phyloP scores from a whole-genome alignment of 306 rosid genomes.

The Pueraria montana region DNA sequence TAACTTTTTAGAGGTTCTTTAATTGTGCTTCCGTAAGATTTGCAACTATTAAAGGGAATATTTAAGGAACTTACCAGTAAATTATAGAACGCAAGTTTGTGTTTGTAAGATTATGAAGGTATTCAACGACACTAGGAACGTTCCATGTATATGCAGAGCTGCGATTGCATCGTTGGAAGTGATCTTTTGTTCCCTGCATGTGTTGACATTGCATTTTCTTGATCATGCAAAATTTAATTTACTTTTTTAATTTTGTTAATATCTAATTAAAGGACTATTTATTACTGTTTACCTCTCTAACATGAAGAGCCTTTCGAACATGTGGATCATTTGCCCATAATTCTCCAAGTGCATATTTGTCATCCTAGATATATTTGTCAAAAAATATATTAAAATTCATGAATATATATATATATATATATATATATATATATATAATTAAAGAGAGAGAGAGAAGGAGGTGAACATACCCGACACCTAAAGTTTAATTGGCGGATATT shows the following conservation, averaged over 20 bases:
- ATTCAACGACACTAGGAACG: constrained; percentile 37
- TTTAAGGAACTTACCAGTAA: constrained; percentile 27
- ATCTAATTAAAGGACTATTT: neutral
- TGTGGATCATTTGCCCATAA: too few species aligned
- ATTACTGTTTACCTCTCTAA: constrained; percentile 40
- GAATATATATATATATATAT: too few species aligned
- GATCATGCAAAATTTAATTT: neutral
- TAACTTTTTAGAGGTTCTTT: neutral
- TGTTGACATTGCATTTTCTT: neutral
- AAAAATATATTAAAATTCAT: too few species aligned
- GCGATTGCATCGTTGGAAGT: constrained; percentile 23
- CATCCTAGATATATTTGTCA: too few species aligned
- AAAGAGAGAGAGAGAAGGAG: neutral
- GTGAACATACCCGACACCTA: constrained; percentile 32
- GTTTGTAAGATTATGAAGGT: constrained; percentile 35
- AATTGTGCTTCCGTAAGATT: neutral
- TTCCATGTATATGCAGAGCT: neutral
- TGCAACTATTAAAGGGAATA: neutral
- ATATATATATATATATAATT: too few species aligned
- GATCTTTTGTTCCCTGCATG: constrained; percentile 45
- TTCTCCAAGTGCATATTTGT: too few species aligned
- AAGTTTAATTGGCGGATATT: neutral
- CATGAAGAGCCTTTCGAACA: constrained; percentile 46
- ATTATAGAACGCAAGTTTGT: constrained; percentile 40
- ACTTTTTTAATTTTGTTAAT: neutral